A percentile compares a stretch with the other conserved stretches of the same genome.
Conservation (phyloP, 208 protist species). For the Kentomonas sorsogonicus region DNA sequence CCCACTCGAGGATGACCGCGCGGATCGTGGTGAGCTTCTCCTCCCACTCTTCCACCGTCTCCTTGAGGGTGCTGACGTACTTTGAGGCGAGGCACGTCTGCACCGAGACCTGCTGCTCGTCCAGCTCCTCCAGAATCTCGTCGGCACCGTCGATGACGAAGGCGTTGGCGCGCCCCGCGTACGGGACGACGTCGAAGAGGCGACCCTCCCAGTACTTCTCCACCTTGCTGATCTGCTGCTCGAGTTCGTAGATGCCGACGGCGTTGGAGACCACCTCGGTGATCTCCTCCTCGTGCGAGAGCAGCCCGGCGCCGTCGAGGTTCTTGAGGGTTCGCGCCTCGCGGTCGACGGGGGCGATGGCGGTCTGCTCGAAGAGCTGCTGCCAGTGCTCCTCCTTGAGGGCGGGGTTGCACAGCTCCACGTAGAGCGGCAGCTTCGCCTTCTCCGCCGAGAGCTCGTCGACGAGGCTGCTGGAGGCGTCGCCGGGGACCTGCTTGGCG, state of each 20-base stretch:
- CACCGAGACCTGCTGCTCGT: constrained; percentile 85
- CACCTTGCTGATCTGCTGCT: constrained; percentile 82
- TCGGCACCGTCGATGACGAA: constrained; percentile 83
- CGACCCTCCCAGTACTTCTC: constrained; percentile 64
- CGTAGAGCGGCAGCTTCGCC: constrained; percentile 54
- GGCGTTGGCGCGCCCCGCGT: constrained; percentile 65
- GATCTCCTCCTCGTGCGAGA: constrained; percentile 50
- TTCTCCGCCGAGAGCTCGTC: constrained; percentile 72
- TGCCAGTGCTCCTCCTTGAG: constrained; percentile 77
- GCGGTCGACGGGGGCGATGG: constrained; percentile 27
- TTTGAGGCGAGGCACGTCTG: constrained; percentile 85
- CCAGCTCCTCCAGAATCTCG: constrained; percentile 81
- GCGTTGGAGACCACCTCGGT: constrained; percentile 82
- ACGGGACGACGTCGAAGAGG: constrained; percentile 54
- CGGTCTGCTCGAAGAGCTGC: constrained; percentile 68
- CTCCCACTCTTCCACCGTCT: constrained; percentile 77
- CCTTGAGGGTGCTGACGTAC: constrained; percentile 56
- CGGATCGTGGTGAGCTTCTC: constrained; percentile 66
- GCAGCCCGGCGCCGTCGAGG: constrained; percentile 31
- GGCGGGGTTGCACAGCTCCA: constrained; percentile 84
- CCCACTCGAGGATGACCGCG: constrained; percentile 90
- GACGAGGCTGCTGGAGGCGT: constrained; percentile 54
- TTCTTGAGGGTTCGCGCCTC: constrained; percentile 37
- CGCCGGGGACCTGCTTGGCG: constrained; percentile 59
- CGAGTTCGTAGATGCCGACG: constrained; percentile 83